Base-by-base conservation (phyloP, 164 flowering plant genomes). In the Buxus sempervirens region DNA sequence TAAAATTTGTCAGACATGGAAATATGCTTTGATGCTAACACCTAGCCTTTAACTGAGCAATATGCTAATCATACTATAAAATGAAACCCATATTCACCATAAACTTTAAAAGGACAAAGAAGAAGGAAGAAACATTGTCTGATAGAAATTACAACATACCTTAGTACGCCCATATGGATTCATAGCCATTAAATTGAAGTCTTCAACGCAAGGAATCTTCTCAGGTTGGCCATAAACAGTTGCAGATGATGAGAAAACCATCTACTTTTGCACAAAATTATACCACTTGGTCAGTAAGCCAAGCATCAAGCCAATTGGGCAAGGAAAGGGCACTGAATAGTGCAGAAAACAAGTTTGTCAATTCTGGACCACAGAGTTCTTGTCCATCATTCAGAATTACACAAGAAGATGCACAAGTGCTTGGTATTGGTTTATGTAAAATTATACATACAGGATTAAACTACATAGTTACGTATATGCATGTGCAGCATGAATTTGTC, bases 221-320 rank as follows among this genome's bases (percentile, higher is more conserved):
- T 92, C 90, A 54, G 96, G 98, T 70, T 89, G 96, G 41, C 97
- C 97, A 75, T 95, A 95, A 54, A 95, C 97, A 58, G 98, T 92
- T 64, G 98, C 91, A 48, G 98, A 95, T 36, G 98, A 95, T 61
- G 97, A 92, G 81, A 95, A 95, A 38, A 94, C 97, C 90, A 95
- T 85, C 98, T 95, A 64, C 62, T 55, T 19, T 45, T 27, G 27
- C 59, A 63, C 48, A 72, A 54, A 64, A 54, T 19, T 24, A 60
- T 22, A 58, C 38, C 58, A 13, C 16, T 58, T 49, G 10, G 66
- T 76, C 15, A 76, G 62, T 48, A 41, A 45, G 56, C 25, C 56
- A 59, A 66, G 22, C 69, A 64, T 36, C 53, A 58, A 45, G 51
- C 51, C 51, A 15, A 41, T 56, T 54, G 23, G 23, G 20, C 64